Evolutionary conservation across 805 yeast genomes (phyloP).

Genomic region (Komagataella phaffii): DNA sequence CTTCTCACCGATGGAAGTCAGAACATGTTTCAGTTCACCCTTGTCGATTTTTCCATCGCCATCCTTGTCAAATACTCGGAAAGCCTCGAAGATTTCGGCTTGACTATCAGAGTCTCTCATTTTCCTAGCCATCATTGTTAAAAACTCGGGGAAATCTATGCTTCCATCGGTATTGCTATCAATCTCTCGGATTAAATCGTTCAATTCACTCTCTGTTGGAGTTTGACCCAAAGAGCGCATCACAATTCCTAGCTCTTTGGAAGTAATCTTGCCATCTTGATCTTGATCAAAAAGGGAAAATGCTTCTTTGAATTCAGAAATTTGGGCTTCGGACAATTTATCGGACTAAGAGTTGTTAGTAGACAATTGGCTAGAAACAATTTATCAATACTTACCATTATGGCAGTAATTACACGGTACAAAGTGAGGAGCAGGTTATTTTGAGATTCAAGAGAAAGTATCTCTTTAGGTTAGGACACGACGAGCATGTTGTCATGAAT

Average conservation of each 20-base stretch:
- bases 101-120: constrained; percentile 95
- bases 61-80: constrained; percentile 92
- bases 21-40: constrained; percentile 91
- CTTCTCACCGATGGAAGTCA: constrained; percentile 95
- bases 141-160: constrained; percentile 71
- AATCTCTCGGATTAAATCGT: constrained; percentile 94
- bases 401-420: background rate
- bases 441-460: background rate
- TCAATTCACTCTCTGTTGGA: constrained; percentile 91
- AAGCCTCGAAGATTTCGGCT: constrained; percentile 94
- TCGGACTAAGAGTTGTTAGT: constrained; percentile 1
- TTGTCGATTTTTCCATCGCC: constrained; percentile 96
- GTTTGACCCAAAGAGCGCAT: constrained; percentile 98
- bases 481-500: background rate
- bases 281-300: constrained; percentile 94
- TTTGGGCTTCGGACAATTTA: constrained; percentile 86
- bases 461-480: background rate
- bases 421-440: background rate
- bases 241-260: constrained; percentile 92
- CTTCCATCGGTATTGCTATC: constrained; percentile 91
- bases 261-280: constrained; percentile 92
- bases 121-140: constrained; percentile 83
- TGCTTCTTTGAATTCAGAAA: constrained; percentile 95
- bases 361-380: background rate
- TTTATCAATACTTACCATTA: background rate